Percentiles rank a stretch among this genome's conserved stretches.
These are phyloP conservation scores for Oenanthe javanica DNA, from an alignment of 140 eudicot species.

Conservation along the genomic window DNA sequence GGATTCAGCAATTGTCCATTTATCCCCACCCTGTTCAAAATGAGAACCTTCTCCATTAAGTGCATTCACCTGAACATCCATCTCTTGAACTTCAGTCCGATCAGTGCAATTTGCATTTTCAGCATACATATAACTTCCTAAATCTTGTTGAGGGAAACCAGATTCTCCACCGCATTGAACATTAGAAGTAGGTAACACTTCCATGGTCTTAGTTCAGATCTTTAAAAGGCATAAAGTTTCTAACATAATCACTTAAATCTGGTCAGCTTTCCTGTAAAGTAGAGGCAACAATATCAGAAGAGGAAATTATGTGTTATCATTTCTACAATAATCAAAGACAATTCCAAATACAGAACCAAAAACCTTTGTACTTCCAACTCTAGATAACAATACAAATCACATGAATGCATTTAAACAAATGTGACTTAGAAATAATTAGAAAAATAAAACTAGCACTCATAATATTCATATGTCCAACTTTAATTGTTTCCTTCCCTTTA, in stretches of 20 bases:
- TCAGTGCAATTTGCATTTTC: conserved; percentile 38
- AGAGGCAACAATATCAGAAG: conserved; percentile 3
- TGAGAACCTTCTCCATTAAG: conserved; percentile 40
- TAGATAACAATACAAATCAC: background rate
- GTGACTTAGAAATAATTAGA: background rate
- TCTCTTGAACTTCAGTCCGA: conserved; percentile 25
- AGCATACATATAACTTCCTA: conserved; percentile 35
- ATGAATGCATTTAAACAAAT: background rate
- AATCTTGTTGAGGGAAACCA: conserved; percentile 41
- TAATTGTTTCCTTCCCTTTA: too few species aligned
- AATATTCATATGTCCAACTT: background rate
- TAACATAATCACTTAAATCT: conserved; percentile 12
- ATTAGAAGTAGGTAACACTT: conserved; percentile 58
- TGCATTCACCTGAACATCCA: conserved; percentile 33
- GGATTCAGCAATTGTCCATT: conserved; percentile 26
- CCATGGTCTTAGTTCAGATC: conserved; percentile 40
- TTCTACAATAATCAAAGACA: background rate
- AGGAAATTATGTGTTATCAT: background rate
- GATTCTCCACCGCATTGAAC: conserved; percentile 47
- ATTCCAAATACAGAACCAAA: background rate
- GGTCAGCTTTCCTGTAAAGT: conserved; percentile 12
- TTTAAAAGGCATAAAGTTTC: conserved; percentile 24
- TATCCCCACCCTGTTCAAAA: conserved; percentile 33
- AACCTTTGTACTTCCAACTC: background rate
- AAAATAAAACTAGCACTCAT: background rate